Evolutionary conservation across 2,329 filamentous ascomycete species (phyloP).

Genomic region (Xylaria sp.): DNA sequence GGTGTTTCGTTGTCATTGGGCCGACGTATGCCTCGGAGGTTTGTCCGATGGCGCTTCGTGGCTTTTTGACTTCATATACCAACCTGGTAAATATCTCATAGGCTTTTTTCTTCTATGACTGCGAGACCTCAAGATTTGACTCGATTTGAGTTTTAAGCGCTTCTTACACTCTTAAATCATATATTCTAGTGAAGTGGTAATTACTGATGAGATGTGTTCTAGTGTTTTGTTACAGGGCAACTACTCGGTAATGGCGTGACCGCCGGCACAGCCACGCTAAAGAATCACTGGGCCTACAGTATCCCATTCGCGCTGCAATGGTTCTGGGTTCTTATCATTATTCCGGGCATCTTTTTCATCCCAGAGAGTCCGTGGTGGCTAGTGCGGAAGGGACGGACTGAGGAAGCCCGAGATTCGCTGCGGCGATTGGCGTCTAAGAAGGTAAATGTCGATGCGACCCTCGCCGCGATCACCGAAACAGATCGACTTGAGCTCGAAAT

Average conservation of each 20-base stretch:
- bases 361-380: conserved; percentile 60
- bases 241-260: conserved; percentile 58
- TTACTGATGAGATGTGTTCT: not conserved
- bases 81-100: conserved; percentile 49
- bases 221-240: conserved; percentile 66
- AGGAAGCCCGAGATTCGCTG: conserved; percentile 50
- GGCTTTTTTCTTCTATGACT: not conserved
- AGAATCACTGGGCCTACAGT: conserved; percentile 55
- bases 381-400: conserved; percentile 48
- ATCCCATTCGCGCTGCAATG: conserved; percentile 57
- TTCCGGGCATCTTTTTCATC: conserved; percentile 53
- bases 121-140: not conserved
- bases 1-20: conserved; percentile 63
- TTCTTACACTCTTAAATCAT: not conserved
- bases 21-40: conserved; percentile 67
- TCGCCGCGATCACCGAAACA: conserved; percentile 64
- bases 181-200: not conserved
- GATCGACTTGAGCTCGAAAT: conserved; percentile 60
- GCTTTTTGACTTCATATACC: conserved; percentile 63
- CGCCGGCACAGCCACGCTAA: conserved; percentile 47
- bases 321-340: conserved; percentile 54
- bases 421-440: conserved; percentile 52
- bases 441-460: conserved; percentile 53
- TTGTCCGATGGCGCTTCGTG: conserved; percentile 62
- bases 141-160: not conserved